Conservation (phyloP, 192 early-diverging fungal genomes). For the Physocladia obscura region DNA sequence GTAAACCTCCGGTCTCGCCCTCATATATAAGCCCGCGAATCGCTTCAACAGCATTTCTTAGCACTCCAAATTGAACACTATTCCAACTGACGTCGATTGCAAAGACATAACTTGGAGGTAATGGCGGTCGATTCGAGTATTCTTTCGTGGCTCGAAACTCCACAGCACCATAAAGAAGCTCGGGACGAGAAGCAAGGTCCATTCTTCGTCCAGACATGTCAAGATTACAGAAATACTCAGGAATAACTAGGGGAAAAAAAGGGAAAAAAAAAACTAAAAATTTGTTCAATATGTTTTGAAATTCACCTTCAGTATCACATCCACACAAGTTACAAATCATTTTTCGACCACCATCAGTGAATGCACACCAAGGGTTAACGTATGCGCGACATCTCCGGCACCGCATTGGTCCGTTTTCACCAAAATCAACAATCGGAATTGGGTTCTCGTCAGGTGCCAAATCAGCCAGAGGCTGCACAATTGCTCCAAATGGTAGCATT, state of each 20-base stretch:
- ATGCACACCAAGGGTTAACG: slow-evolving; percentile 86
- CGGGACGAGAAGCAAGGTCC: slow-evolving; percentile 82
- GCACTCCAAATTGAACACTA: slow-evolving; percentile 81
- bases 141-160: slow-evolving; percentile 88
- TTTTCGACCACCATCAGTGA: slow-evolving; percentile 85
- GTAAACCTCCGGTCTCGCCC: slow-evolving; percentile 33
- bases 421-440: slow-evolving; percentile 79
- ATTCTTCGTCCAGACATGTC: slow-evolving; percentile 88
- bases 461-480: slow-evolving; percentile 90
- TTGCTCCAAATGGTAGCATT: slow-evolving; percentile 80
- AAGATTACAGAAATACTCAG: slow-evolving; percentile 89
- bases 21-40: slow-evolving; percentile 71
- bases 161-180: slow-evolving; percentile 83
- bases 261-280: neutral
- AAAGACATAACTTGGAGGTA: slow-evolving; percentile 79
- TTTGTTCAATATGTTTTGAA: no score
- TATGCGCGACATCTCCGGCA: slow-evolving; percentile 92
- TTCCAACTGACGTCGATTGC: slow-evolving; percentile 93
- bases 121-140: slow-evolving; percentile 68
- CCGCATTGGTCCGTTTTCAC: slow-evolving; percentile 80
- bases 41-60: slow-evolving; percentile 62
- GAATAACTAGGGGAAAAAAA: slow-evolving; percentile 55
- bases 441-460: slow-evolving; percentile 76
- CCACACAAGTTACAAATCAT: slow-evolving; percentile 94
- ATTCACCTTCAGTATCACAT: slow-evolving; percentile 76